Percentiles rank a stretch among this genome's conserved stretches.
Evolutionary conservation across 2,329 filamentous ascomycete species (phyloP).

Genomic region (Parafenestella ontariensis): DNA sequence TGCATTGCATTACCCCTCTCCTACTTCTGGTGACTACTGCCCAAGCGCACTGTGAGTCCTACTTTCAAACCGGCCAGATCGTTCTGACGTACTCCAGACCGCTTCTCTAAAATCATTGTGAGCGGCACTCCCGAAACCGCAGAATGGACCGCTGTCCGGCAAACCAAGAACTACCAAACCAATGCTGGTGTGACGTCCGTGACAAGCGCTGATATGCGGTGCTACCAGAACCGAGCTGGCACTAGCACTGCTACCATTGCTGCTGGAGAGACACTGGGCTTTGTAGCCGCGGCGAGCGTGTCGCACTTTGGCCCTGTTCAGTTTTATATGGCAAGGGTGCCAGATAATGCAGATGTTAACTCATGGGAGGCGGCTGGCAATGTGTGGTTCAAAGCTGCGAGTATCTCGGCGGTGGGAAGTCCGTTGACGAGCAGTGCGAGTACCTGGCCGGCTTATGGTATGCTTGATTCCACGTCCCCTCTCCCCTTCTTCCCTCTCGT

Average conservation of each 20-base stretch:
- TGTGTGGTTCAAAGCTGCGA: slow-evolving; percentile 43
- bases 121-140: slow-evolving; percentile 38
- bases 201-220: slow-evolving; percentile 57
- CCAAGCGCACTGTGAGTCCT: slow-evolving; percentile 30
- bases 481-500: neutral
- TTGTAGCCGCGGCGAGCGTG: slow-evolving; percentile 53
- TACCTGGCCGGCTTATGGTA: slow-evolving; percentile 41
- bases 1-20: slow-evolving; percentile 1
- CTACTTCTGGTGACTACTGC: slow-evolving; percentile 23
- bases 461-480: neutral
- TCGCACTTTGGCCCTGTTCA: slow-evolving; percentile 63
- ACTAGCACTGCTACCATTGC: slow-evolving; percentile 53
- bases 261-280: slow-evolving; percentile 55
- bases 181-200: slow-evolving; percentile 60
- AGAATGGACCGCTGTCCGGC: slow-evolving; percentile 57
- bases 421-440: slow-evolving; percentile 32
- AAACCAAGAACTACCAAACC: slow-evolving; percentile 59
- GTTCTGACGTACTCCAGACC: slow-evolving; percentile 16
- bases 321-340: slow-evolving; percentile 63
- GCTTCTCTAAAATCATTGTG: slow-evolving; percentile 36
- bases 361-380: slow-evolving; percentile 38
- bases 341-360: slow-evolving; percentile 30
- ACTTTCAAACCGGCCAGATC: neutral
- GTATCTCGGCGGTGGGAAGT: slow-evolving; percentile 28
- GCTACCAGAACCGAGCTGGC: slow-evolving; percentile 56